A percentile compares a stretch with the other conserved stretches of the same genome.
phyloP scores from a whole-genome alignment of 352 stramenopile genomes.

The Phytophthora pseudosyringae region DNA sequence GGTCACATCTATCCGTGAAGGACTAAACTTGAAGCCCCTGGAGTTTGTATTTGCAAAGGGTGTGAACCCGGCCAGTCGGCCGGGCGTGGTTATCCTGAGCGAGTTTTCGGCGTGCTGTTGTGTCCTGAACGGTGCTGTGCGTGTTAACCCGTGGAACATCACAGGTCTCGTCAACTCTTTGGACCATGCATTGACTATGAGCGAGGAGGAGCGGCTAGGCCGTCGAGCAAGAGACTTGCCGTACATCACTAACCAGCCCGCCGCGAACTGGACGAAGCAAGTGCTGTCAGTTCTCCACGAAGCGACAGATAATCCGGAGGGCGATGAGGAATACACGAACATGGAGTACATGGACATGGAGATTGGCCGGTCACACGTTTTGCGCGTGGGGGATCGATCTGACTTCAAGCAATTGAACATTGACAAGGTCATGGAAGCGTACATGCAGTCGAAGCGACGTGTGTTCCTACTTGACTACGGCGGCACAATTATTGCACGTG shows the following conservation, averaged over 20 bases:
- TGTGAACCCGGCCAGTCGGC: conserved; percentile 52
- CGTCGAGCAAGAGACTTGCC: conserved; percentile 95
- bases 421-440: conserved; percentile 83
- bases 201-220: conserved; percentile 85
- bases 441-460: conserved; percentile 82
- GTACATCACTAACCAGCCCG: conserved; percentile 95
- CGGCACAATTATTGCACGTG: conserved; percentile 93
- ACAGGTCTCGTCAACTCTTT: conserved; percentile 90
- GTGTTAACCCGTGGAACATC: conserved; percentile 98
- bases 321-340: conserved; percentile 81
- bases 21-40: conserved; percentile 97
- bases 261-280: conserved; percentile 96
- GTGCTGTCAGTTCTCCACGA: conserved; percentile 92
- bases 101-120: conserved; percentile 97
- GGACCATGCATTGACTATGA: conserved; percentile 95
- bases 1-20: conserved; percentile 96
- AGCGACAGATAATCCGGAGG: conserved; percentile 68
- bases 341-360: conserved; percentile 91
- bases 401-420: conserved; percentile 91
- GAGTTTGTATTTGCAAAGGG: conserved; percentile 94
- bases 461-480: conserved; percentile 98
- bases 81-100: conserved; percentile 96
- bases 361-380: conserved; percentile 75
- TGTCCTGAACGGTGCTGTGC: conserved; percentile 96
- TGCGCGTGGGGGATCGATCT: conserved; percentile 66